Base-by-base conservation (phyloP, 805 yeast genomes). In the Teunomyces tritomae region DNA sequence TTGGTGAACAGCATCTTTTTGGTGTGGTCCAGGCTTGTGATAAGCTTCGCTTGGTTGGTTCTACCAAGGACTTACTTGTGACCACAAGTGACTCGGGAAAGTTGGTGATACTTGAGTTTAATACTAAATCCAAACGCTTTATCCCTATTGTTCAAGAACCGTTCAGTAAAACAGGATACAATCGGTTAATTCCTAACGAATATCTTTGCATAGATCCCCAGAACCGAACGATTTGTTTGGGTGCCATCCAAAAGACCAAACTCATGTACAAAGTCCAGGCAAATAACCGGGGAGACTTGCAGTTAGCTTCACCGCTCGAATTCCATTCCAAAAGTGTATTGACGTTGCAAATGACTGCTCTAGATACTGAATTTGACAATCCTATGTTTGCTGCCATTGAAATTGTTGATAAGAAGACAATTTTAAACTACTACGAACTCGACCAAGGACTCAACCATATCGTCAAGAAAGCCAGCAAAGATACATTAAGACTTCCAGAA, bases 331-430 rank as follows among this genome's bases (percentile, higher is more conserved):
- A 81, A 5, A 66, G 72, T 28, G 56, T 67, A 0, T 58, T 89
- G 7, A 82, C 90, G 0, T 68, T 85, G 28, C 64, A 64, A 11
- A 57, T 83, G 2, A 65, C 78, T 13, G 85, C 86, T 0, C 60
- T 92, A 42, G 96, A 90, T 60, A 85, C 84, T 2, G 87, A 85
- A 0, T 85, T 76, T 62, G 94, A 86, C 14, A 90, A 89, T 58
- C 98, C 98, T 0, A 61, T 82, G 8, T 92, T 91, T 76, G 95
- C 89, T 0, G 77, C 91, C 0, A 65, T 94, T 6, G 98, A 92
- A 59, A 67, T 79, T 6, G 85, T 80, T 45, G 51, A 59, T 51
- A 35, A 51, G 4, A 49, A 47, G 5, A 10, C 35, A 4, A 50
- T 52, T 1, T 68, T 92, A 45, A 77, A 80, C 3, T 86, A 80